Evolutionary conservation across 2,329 filamentous ascomycete genomes (phyloP), one percentile per base, ranked within the genome.

Genomic region (Colletotrichum musicola): DNA sequence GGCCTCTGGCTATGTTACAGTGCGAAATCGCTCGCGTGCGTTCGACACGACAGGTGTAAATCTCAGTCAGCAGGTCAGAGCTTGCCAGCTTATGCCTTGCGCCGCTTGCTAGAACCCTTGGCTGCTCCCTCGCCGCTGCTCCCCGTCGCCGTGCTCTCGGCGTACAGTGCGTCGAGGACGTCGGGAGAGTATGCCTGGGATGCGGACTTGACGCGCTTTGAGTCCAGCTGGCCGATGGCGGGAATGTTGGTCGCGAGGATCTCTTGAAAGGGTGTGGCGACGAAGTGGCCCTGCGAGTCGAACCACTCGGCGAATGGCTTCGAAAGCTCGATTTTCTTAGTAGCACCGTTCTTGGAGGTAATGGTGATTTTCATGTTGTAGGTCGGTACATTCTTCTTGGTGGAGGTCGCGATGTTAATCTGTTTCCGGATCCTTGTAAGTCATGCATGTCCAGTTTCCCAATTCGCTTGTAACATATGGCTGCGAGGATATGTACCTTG

Each of bases 291-390:
- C 47, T 85, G 82, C 63, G 81, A 82, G 78, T 97, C 92, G 74
- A 95, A 96, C 92, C 92, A 96, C 61, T 87, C 84, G 40, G 87
- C 88, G 77, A 96, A 95, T 42, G 91, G 86, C 51, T 87, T 86
- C 70, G 85, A 81, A 69, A 94, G 79, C 71, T 89, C 84, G 68
- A 88, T 75, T 18, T 82, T 83, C 69, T 85, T 76, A 47, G 78
- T 72, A 59, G 78, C 77, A 68, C 77, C 78, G 44, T 77, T 75
- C 68, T 80, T 82, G 40, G 78, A 74, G 42, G 82, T 83, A 62
- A 89, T 81, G 54, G 84, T 86, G 59, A 97, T 85, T 50, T 86
- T 89, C 69, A 97, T 82, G 75, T 92, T 87, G 84, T 99, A 99
- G 51, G 90, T 87, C 1, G 94, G 93, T 46, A 91, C 87, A 80